Base-by-base conservation (phyloP, 805 yeast species). In the Maudiozyma barnettii region DNA sequence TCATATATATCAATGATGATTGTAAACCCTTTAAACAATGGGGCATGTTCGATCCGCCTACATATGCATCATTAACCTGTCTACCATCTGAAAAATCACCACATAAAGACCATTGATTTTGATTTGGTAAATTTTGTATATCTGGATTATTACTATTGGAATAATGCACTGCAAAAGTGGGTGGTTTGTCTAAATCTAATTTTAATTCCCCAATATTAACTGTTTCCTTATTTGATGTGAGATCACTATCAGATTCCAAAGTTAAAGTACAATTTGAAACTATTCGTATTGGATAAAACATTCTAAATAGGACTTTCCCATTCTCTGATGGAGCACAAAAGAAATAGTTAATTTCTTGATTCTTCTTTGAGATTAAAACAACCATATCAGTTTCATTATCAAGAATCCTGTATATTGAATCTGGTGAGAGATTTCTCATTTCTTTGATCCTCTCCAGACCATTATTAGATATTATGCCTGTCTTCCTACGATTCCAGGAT, bases 81-180 rank as follows among this genome's bases (percentile, higher is more conserved):
- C 82, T 88, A 13, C 86, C 90, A 56, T 84, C 93, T 49, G 87
- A 80, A 54, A 85, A 85, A 64, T 85, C 95, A 49, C 83, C 91
- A 64, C 91, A 84, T 22, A 83, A 80, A 1, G 85, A 80, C 65
- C 65, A 60, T 43, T 59, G 65, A 39, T 53, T 58, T 35, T 47
- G 50, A 22, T 48, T 48, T 31, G 49, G 45, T 21, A 46, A 21
- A 48, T 48, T 46, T 30, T 49, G 44, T 19, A 45, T 20, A 49
- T 77, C 82, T 50, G 76, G 75, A 29, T 60, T 59, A 9, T 72
- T 73, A 45, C 68, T 68, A 54, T 77, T 74, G 48, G 79, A 68
- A 60, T 84, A 84, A 56, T 81, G 82, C 1, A 85, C 93, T 1
- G 90, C 86, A 65, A 85, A 85, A 57, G 79, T 81, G 5, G 95